Base-by-base conservation (phyloP, 192 early-diverging fungal genomes). In the Paraglomus occultum region DNA sequence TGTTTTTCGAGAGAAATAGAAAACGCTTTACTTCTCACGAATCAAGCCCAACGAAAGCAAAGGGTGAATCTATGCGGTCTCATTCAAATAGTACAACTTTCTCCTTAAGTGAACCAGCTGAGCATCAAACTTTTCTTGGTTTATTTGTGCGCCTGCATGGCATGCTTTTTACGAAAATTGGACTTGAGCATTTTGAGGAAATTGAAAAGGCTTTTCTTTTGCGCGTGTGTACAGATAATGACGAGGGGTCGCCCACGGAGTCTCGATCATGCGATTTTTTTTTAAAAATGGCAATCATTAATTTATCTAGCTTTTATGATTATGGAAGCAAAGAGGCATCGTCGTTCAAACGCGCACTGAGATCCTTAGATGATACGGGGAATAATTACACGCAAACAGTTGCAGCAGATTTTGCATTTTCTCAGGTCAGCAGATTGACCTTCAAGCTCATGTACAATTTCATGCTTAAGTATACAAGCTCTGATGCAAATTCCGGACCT, bases 81-180 rank as follows among this genome's bases (percentile, higher is more conserved):
- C 46, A 61, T 42, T 31, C 54, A 8, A 59, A 50, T 20, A 58
- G 48, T 23, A 62, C 64, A 57, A 74, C 68, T 18, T 49, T 67
- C 40, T 43, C 39, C 4, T 38, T 39, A 53, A 53, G 23, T 3
- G 31, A 15, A 8, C 11, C 15, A 23, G 51, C 15, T 44, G 39
- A 48, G 17, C 44, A 51, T 10, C 67, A 64, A 31, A 61, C 72
- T 23, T 67, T 71, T 50, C 71, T 78, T 50, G 67, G 58, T 6
- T 64, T 82, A 5, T 84, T 78, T 58, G 50, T 83, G 18, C 71
- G 80, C 17, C 71, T 86, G 4, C 84, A 86, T 43, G 80, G 82
- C 11, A 82, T 86, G 84, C 68, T 86, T 20, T 86, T 86, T 70
- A 83, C 81, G 14, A 86, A 83, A 51, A 81, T 86, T 39, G 83